Conservation (phyloP, 2,329 filamentous ascomycete genomes). For the Trichocomaceae sp. region DNA sequence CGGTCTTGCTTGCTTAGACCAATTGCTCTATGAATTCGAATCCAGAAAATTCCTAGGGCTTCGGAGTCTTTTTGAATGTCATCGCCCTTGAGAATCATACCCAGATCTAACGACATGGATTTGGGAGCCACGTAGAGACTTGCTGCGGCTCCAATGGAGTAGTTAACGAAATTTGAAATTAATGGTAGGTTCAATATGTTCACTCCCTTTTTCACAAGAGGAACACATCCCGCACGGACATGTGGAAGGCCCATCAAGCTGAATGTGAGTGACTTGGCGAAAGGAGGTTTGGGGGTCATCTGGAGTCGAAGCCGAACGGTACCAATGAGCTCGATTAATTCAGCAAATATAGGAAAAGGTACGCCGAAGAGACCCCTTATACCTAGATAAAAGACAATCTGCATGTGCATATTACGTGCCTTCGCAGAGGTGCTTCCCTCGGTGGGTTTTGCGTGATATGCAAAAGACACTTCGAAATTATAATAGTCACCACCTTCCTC, state of each 20-base stretch:
- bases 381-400: constrained; percentile 87
- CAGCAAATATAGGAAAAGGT: constrained; percentile 79
- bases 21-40: constrained; percentile 80
- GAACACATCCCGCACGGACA: constrained; percentile 80
- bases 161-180: constrained; percentile 96
- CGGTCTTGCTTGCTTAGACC: constrained; percentile 87
- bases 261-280: constrained; percentile 84
- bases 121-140: constrained; percentile 93
- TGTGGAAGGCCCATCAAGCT: constrained; percentile 92
- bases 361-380: constrained; percentile 83
- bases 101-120: constrained; percentile 83
- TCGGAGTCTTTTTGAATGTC: constrained; percentile 80
- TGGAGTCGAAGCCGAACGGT: constrained; percentile 77
- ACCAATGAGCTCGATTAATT: constrained; percentile 82
- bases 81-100: constrained; percentile 85
- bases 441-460: constrained; percentile 79
- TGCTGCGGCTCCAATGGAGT: constrained; percentile 78
- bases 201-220: constrained; percentile 83
- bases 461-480: constrained; percentile 83
- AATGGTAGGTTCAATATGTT: constrained; percentile 87
- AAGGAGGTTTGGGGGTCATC: constrained; percentile 84
- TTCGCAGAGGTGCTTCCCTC: constrained; percentile 66
- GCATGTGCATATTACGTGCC: constrained; percentile 95
- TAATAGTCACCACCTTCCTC: constrained; percentile 90
- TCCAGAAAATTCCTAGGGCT: constrained; percentile 82